These are phyloP conservation scores for Debaryomyces robertsiae DNA, from an alignment of 1,139 yeast genomes.

Conservation along the genomic window DNA sequence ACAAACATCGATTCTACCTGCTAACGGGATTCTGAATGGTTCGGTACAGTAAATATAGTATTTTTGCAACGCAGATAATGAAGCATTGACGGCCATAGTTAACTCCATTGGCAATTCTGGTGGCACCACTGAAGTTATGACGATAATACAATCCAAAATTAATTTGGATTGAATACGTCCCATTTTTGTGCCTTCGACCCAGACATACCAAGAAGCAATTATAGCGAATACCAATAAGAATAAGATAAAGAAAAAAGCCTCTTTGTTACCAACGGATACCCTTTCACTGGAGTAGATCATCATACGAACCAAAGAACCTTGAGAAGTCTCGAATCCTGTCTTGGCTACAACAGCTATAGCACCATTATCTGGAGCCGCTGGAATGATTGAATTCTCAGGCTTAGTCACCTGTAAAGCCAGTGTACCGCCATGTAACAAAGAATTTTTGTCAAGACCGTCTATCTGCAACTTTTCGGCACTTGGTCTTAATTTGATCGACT, in stretches of 20 bases:
- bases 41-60: slow-evolving; percentile 94
- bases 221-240: slow-evolving; percentile 89
- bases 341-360: slow-evolving; percentile 88
- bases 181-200: slow-evolving; percentile 96
- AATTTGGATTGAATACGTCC: slow-evolving; percentile 94
- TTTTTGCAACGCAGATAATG: slow-evolving; percentile 84
- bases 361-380: slow-evolving; percentile 84
- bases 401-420: slow-evolving; percentile 88
- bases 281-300: slow-evolving; percentile 98
- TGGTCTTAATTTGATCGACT: slow-evolving; percentile 85
- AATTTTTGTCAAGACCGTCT: slow-evolving; percentile 86
- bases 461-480: slow-evolving; percentile 64
- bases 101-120: slow-evolving; percentile 99
- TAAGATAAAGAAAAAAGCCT: slow-evolving; percentile 87
- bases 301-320: slow-evolving; percentile 95
- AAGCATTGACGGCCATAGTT: slow-evolving; percentile 95
- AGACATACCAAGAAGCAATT: slow-evolving; percentile 96
- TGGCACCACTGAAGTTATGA: slow-evolving; percentile 96
- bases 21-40: slow-evolving; percentile 96
- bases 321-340: slow-evolving; percentile 97
- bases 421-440: slow-evolving; percentile 94
- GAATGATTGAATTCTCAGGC: slow-evolving; percentile 53
- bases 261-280: slow-evolving; percentile 94
- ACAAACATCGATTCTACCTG: slow-evolving; percentile 97
- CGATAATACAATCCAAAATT: slow-evolving; percentile 91